phyloP scores from a whole-genome alignment of 495 filamentous ascomycete species.

The Aspergillus affinis region DNA sequence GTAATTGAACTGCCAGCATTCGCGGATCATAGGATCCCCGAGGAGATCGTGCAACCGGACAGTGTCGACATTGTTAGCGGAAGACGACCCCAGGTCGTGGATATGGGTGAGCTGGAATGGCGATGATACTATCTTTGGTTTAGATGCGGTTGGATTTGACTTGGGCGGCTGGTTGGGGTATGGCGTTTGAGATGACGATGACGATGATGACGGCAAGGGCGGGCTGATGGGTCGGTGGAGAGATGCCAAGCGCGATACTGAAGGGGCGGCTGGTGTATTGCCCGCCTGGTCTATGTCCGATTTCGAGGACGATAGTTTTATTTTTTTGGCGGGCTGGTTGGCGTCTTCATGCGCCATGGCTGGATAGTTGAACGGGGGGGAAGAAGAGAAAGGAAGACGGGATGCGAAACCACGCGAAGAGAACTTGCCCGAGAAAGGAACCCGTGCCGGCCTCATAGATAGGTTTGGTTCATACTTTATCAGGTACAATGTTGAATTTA shows the following conservation, averaged over 20 bases:
- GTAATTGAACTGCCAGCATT: conserved; percentile 92
- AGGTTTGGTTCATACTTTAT: neutral
- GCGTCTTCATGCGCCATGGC: conserved; percentile 7
- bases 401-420: neutral
- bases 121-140: conserved; percentile 45
- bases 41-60: conserved; percentile 70
- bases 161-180: neutral
- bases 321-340: conserved; percentile 19
- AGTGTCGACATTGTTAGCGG: conserved; percentile 62
- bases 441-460: neutral
- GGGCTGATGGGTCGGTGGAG: conserved; percentile 39
- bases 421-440: neutral
- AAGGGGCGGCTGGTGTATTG: conserved; percentile 1
- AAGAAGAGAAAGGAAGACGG: conserved; percentile 3
- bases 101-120: conserved; percentile 76
- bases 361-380: neutral
- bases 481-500: too few species aligned
- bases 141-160: neutral
- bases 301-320: conserved; percentile 12
- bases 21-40: conserved; percentile 75
- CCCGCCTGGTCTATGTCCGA: neutral
- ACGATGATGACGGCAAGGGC: conserved; percentile 20
- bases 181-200: neutral
- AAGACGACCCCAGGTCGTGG: conserved; percentile 55
- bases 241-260: conserved; percentile 25